These are phyloP conservation scores for Globomyces pollinis-pini DNA, from an alignment of 192 early-diverging fungal genomes.

Conservation along the genomic window DNA sequence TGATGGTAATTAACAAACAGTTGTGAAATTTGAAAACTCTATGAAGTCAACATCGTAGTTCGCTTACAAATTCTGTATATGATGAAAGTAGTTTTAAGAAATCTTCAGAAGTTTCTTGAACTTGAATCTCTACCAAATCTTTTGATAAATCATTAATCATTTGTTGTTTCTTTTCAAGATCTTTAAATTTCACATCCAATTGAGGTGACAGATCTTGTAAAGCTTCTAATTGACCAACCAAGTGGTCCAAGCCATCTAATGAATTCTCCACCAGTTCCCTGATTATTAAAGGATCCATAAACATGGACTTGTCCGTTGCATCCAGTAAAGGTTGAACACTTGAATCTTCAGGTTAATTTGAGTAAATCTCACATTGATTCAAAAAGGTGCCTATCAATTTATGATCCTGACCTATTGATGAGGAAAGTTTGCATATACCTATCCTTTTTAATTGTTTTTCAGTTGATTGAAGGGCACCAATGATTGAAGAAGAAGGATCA, in stretches of 20 bases:
- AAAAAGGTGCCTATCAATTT: no score
- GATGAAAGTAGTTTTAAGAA: background rate
- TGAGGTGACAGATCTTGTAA: background rate
- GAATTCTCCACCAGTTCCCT: background rate
- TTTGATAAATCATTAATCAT: no score
- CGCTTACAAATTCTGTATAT: background rate
- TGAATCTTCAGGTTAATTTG: no score
- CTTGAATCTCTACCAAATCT: background rate
- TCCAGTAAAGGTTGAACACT: no score
- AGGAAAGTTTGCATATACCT: no score
- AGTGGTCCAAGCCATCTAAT: background rate
- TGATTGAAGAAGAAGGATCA: background rate
- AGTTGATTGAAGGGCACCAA: background rate
- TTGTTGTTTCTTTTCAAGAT: no score
- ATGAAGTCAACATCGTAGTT: no score
- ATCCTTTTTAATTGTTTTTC: no score
- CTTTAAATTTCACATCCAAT: background rate
- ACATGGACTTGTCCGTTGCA: background rate
- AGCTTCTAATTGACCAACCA: background rate
- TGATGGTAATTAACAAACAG: constrained; percentile 5
- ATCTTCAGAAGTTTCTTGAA: background rate
- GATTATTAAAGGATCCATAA: background rate
- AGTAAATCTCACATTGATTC: no score
- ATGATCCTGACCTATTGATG: no score
- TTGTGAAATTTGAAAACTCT: background rate